Conservation (phyloP, 2,329 filamentous ascomycete species). For the Fusarium secorum region DNA sequence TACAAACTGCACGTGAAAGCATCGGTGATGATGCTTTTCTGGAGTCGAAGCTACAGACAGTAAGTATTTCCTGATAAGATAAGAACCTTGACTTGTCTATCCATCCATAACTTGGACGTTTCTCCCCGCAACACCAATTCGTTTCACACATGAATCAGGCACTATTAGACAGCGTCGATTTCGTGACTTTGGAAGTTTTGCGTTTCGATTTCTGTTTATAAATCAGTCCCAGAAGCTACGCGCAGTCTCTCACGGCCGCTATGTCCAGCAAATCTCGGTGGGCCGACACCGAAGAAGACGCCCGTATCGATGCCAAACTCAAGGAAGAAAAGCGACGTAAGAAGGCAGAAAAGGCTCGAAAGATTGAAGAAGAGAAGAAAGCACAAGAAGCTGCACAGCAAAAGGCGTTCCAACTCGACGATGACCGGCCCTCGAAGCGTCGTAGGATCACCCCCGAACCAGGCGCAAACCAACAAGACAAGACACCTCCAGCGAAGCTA, state of each 20-base stretch:
- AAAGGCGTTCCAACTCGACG: slow-evolving; percentile 23
- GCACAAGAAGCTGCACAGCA: slow-evolving; percentile 47
- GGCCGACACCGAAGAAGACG: slow-evolving; percentile 85
- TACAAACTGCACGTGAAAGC: not conserved
- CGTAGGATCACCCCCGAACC: slow-evolving; percentile 63
- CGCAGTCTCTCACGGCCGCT: not conserved
- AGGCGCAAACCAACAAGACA: slow-evolving; percentile 38
- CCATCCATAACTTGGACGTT: not conserved
- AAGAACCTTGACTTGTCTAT: slow-evolving; percentile 23
- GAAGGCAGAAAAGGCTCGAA: slow-evolving; percentile 82
- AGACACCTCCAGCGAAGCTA: slow-evolving; percentile 57
- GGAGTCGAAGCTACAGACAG: not conserved
- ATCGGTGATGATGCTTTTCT: slow-evolving; percentile 27
- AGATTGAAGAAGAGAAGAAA: slow-evolving; percentile 59
- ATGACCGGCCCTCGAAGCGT: slow-evolving; percentile 65
- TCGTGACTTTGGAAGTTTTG: not conserved
- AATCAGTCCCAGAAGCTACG: not conserved
- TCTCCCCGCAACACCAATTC: slow-evolving; percentile 3
- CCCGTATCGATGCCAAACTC: slow-evolving; percentile 73
- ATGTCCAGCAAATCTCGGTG: slow-evolving; percentile 83
- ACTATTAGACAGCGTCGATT: not conserved
- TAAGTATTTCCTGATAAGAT: slow-evolving; percentile 35
- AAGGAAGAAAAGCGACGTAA: slow-evolving; percentile 89
- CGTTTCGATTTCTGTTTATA: not conserved
- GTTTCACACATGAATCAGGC: not conserved